Percentiles rank a stretch among this genome's conserved stretches.
These are phyloP conservation scores for Litchi chinensis DNA, from an alignment of 345 rosid genomes.

Conservation along the genomic window DNA sequence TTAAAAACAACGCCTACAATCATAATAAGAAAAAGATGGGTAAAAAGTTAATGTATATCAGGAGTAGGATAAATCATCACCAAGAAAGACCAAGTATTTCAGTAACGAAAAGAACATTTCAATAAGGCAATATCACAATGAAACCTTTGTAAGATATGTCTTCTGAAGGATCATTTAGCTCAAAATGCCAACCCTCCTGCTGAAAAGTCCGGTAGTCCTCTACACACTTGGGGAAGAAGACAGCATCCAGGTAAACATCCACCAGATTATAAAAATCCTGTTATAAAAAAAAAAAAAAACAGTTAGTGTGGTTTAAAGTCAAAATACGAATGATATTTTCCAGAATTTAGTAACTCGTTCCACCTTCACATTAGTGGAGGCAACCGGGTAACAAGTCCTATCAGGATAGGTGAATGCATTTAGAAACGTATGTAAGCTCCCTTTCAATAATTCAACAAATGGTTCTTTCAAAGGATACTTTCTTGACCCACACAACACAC, in stretches of 20 bases:
- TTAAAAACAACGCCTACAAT: slow-evolving; percentile 92
- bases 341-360: slow-evolving; percentile 11
- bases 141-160: slow-evolving; percentile 91
- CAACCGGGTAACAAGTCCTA: slow-evolving; percentile 97
- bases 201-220: slow-evolving; percentile 89
- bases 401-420: slow-evolving; percentile 99
- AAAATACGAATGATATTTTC: background rate
- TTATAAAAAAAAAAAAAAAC: slow-evolving; percentile 10
- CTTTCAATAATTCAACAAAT: slow-evolving; percentile 90
- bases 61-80: slow-evolving; percentile 14
- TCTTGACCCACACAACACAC: slow-evolving; percentile 94
- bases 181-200: slow-evolving; percentile 99
- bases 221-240: slow-evolving; percentile 95
- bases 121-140: background rate
- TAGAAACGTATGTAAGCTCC: slow-evolving; percentile 89
- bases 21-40: slow-evolving; percentile 11
- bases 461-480: slow-evolving; percentile 98
- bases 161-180: slow-evolving; percentile 84
- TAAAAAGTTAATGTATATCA: background rate
- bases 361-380: slow-evolving; percentile 94
- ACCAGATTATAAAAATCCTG: slow-evolving; percentile 98
- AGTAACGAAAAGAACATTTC: background rate
- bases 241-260: slow-evolving; percentile 96
- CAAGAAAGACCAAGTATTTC: slow-evolving; percentile 1
- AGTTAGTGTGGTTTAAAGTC: background rate